phyloP scores from a whole-genome alignment of 306 rosid genomes.

The Sophora flavescens region DNA sequence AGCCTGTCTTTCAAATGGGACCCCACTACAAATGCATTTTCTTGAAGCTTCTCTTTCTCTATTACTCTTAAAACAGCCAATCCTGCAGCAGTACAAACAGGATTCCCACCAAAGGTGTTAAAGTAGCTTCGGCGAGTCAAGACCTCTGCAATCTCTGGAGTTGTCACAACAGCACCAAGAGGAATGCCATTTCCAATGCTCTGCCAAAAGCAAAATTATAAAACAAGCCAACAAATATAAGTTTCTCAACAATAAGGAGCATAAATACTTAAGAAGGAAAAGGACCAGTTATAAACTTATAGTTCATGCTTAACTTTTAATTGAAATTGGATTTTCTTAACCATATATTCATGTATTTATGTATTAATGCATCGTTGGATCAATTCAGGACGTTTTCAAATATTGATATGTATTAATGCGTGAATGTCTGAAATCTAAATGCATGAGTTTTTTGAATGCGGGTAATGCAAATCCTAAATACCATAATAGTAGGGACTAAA shows the following conservation, averaged over 20 bases:
- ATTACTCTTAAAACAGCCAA: conserved; percentile 86
- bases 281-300: neutral
- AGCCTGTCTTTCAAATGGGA: conserved; percentile 79
- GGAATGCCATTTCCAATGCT: conserved; percentile 99
- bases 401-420: too few relatives aligned
- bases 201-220: conserved; percentile 54
- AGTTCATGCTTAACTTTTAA: neutral
- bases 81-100: conserved; percentile 94
- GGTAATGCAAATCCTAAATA: too few relatives aligned
- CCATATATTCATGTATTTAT: too few relatives aligned
- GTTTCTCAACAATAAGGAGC: neutral
- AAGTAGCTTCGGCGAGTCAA: conserved; percentile 80
- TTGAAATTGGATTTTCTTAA: too few relatives aligned
- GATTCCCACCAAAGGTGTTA: conserved; percentile 96
- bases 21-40: conserved; percentile 81
- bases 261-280: neutral
- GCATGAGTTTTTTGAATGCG: too few relatives aligned
- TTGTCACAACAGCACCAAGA: conserved; percentile 94
- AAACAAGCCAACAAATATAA: conserved; percentile 1
- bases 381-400: too few relatives aligned
- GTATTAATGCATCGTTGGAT: too few relatives aligned
- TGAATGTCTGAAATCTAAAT: too few relatives aligned
- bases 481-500: too few relatives aligned
- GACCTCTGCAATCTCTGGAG: conserved; percentile 87
- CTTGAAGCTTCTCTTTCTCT: conserved; percentile 89